phyloP scores from a whole-genome alignment of 495 filamentous ascomycete species.

The Penicillium macrosclerotiorum region DNA sequence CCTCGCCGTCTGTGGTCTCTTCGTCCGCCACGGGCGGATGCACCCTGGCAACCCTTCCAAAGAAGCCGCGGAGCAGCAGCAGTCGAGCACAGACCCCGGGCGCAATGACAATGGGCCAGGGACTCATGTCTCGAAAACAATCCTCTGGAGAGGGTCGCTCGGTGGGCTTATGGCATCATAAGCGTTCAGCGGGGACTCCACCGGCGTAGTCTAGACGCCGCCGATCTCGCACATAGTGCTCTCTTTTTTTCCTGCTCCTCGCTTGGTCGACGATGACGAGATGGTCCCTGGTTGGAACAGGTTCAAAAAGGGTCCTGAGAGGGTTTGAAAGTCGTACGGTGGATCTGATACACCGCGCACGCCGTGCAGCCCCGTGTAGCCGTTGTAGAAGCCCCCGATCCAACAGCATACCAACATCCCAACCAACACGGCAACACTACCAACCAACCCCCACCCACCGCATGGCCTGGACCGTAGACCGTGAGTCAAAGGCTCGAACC shows the following conservation, averaged over 20 bases:
- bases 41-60: no score
- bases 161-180: slow-evolving; percentile 29
- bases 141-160: neutral
- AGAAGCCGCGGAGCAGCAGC: neutral
- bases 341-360: slow-evolving; percentile 1
- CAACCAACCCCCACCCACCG: no score
- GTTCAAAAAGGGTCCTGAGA: neutral
- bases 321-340: neutral
- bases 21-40: slow-evolving; percentile 8
- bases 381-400: neutral
- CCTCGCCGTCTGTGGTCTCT: neutral
- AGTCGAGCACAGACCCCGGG: neutral
- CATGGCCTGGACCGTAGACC: no score
- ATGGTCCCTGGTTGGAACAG: neutral
- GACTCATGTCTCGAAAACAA: slow-evolving; percentile 4
- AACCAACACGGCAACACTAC: no score
- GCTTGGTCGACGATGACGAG: slow-evolving; percentile 2
- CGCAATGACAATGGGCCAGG: neutral
- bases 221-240: slow-evolving; percentile 24
- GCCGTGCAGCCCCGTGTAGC: neutral
- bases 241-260: no score
- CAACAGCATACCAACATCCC: no score
- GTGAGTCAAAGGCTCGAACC: no score
- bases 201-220: slow-evolving; percentile 20
- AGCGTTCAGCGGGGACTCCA: slow-evolving; percentile 7